Evolutionary conservation across 306 rosid genomes (phyloP), one percentile per base, ranked within the genome.

Genomic region (Vigna unguiculata): DNA sequence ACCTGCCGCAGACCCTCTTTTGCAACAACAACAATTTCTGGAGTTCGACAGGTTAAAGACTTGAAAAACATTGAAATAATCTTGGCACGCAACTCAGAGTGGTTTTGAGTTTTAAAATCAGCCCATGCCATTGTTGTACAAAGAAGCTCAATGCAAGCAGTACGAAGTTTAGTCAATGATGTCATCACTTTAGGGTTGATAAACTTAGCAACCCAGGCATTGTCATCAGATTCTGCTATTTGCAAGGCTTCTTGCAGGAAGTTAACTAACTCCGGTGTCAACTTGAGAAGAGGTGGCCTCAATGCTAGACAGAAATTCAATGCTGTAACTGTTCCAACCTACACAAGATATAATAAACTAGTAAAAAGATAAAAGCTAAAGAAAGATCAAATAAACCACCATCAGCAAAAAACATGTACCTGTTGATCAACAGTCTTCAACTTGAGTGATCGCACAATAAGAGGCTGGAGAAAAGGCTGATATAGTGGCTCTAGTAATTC

Each of bases 61-160:
- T 96, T 96, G 54, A 96, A 96, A 86, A 96, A 96, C 98, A 96
- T 96, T 60, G 99, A 86, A 85, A 92, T 92, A 75, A 96, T 92
- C 90, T 96, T 96, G 80, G 99, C 82, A 43, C 98, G 97, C 88
- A 96, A 76, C 15, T 96, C 99, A 78, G 99, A 76, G 85, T 96
- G 97, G 84, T 85, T 88, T 34, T 96, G 93, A 71, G 99, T 89
- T 85, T 87, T 91, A 79, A 96, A 96, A 78, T 96, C 99, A 80
- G 98, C 91, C 99, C 99, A 96, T 22, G 99, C 97, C 98, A 96
- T 96, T 15, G 99, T 88, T 30, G 99, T 96, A 80, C 99, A 96
- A 49, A 96, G 92, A 72, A 96, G 83, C 86, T 96, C 99, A 66
- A 96, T 96, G 90, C 99, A 92, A 67, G 96, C 98, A 49, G 97